Evolutionary conservation across 768 basidiomycete species (phyloP).

Genomic region (Myochromella boudieri): DNA sequence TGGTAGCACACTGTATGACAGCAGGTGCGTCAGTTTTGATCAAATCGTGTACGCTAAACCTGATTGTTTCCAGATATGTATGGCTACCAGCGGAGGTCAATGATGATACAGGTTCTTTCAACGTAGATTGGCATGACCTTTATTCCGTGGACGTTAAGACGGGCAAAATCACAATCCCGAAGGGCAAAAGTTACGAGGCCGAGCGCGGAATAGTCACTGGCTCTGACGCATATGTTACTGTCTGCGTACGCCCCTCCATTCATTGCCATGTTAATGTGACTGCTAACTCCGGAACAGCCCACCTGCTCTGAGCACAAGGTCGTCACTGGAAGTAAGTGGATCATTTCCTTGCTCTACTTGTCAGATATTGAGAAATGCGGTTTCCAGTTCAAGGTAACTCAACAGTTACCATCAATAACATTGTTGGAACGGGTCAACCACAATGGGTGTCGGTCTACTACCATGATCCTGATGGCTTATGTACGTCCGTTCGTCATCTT

Average conservation of each 20-base stretch:
- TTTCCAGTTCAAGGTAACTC: constrained; percentile 19
- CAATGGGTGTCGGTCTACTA: constrained; percentile 33
- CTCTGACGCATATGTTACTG: constrained; percentile 22
- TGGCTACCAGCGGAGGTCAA: constrained; percentile 25
- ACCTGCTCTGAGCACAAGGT: constrained; percentile 20
- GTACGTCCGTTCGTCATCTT: constrained; percentile 12
- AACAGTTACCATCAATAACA: constrained; percentile 24
- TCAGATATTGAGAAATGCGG: neutral
- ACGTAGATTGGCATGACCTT: constrained; percentile 23
- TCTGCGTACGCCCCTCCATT: constrained; percentile 17
- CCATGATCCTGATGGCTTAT: constrained; percentile 24
- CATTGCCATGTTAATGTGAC: neutral
- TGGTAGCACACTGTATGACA: constrained; percentile 10
- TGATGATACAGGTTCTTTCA: constrained; percentile 24
- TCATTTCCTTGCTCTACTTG: neutral
- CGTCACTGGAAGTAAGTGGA: constrained; percentile 21
- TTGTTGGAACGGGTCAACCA: constrained; percentile 28
- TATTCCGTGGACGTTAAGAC: constrained; percentile 22
- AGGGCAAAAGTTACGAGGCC: constrained; percentile 22
- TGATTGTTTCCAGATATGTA: constrained; percentile 18
- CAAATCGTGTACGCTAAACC: neutral
- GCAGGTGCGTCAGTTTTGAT: constrained; percentile 7
- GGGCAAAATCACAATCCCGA: constrained; percentile 17
- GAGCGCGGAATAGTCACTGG: constrained; percentile 19
- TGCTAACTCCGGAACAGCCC: constrained; percentile 15